Evolutionary conservation across 106 monocot species (phyloP).

Genomic region (Vanilla planifolia): DNA sequence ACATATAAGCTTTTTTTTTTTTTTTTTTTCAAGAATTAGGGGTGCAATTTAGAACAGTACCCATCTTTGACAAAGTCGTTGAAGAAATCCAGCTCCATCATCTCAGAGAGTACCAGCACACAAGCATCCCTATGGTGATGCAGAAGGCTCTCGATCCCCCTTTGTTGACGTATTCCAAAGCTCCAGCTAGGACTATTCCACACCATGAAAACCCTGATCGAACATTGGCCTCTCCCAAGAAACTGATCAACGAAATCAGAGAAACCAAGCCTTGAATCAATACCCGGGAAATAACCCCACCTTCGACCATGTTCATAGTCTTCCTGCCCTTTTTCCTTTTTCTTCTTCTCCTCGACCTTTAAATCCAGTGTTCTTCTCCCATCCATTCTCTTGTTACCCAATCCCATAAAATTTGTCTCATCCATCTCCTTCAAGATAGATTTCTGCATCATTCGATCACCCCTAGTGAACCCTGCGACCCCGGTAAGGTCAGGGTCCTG

Average conservation of each 20-base stretch:
- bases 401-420: slow-evolving; percentile 6
- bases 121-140: slow-evolving; percentile 79
- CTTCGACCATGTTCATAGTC: slow-evolving; percentile 20
- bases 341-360: slow-evolving; percentile 6
- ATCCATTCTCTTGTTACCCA: slow-evolving; percentile 15
- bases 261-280: slow-evolving; percentile 45
- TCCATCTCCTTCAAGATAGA: slow-evolving; percentile 63
- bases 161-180: slow-evolving; percentile 69
- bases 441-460: slow-evolving; percentile 58
- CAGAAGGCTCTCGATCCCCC: slow-evolving; percentile 85
- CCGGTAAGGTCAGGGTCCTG: slow-evolving; percentile 78
- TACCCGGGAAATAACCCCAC: slow-evolving; percentile 85
- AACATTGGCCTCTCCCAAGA: slow-evolving; percentile 28
- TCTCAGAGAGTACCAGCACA: slow-evolving; percentile 77
- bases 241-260: slow-evolving; percentile 68
- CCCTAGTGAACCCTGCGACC: slow-evolving; percentile 36
- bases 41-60: slow-evolving; percentile 29
- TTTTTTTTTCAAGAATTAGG: no score
- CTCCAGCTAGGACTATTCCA: slow-evolving; percentile 95
- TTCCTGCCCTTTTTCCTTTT: slow-evolving; percentile 5
- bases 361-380: slow-evolving; percentile 26
- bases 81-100: slow-evolving; percentile 85
- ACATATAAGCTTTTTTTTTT: no score
- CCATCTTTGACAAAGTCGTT: slow-evolving; percentile 75
- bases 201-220: slow-evolving; percentile 78